Conservation (phyloP, 306 rosid species). For the Vicia faba region DNA sequence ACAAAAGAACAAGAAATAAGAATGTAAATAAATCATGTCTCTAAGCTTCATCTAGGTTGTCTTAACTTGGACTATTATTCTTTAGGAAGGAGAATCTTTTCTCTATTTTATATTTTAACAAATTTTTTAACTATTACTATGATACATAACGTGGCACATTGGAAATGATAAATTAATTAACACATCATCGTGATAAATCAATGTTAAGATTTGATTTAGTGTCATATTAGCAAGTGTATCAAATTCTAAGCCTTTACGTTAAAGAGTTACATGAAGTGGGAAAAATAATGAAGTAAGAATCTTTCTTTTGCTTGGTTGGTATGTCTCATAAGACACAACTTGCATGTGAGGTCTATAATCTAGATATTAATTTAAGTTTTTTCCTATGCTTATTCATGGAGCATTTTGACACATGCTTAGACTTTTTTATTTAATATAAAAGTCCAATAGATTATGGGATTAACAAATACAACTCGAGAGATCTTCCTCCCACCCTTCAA, state of each 20-base stretch:
- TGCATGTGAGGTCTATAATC: constrained; percentile 42
- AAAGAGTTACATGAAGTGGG: background rate
- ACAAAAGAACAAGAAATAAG: background rate
- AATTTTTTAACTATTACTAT: background rate
- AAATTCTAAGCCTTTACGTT: background rate
- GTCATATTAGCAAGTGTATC: constrained; percentile 18
- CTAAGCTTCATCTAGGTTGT: constrained; percentile 26
- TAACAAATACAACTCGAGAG: too few relatives aligned
- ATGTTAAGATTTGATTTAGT: constrained; percentile 11
- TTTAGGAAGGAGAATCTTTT: constrained; percentile 1
- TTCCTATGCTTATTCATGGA: background rate
- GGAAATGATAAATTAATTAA: constrained; percentile 19
- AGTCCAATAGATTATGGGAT: too few relatives aligned
- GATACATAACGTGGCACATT: constrained; percentile 13
- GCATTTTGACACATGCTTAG: constrained; percentile 27
- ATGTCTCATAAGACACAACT: constrained; percentile 25
- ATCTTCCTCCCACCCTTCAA: too few relatives aligned
- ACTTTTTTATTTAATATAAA: background rate
- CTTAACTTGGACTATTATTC: constrained; percentile 41
- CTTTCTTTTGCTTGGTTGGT: constrained; percentile 37
- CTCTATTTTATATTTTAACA: background rate
- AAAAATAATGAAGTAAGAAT: constrained; percentile 32
- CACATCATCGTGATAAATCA: background rate
- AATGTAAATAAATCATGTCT: constrained; percentile 26
- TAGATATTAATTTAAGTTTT: background rate